A percentile compares a stretch with the other conserved stretches of the same genome.
Evolutionary conservation across 2,329 filamentous ascomycete genomes (phyloP).

Genomic region (Teratosphaeria pseudoeucalypti): DNA sequence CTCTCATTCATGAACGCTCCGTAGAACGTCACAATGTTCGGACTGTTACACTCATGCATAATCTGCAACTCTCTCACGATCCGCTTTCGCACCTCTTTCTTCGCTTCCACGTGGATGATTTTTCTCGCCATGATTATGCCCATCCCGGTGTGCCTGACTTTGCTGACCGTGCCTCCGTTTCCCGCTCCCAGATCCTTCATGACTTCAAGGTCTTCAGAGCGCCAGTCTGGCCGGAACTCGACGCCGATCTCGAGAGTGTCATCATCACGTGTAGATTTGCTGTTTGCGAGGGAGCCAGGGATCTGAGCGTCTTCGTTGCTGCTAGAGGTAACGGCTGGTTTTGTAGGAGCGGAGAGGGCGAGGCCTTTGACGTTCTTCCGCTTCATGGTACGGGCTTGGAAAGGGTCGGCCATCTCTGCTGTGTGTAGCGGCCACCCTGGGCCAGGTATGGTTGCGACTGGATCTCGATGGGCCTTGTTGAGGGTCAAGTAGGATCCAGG

Average conservation of each 20-base stretch:
- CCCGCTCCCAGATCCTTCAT: conserved; percentile 91
- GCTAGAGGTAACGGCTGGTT: conserved; percentile 59
- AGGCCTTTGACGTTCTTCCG: conserved; percentile 98
- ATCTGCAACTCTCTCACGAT: conserved; percentile 96
- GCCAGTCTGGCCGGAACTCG: conserved; percentile 87
- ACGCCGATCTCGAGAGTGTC: conserved; percentile 89
- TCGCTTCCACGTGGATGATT: conserved; percentile 97
- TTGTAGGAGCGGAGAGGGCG: conserved; percentile 68
- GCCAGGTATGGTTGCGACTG: background rate
- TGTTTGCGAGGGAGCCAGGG: conserved; percentile 48
- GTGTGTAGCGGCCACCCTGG: background rate
- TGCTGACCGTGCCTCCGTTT: conserved; percentile 96
- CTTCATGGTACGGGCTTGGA: conserved; percentile 75
- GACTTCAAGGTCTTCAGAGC: conserved; percentile 83
- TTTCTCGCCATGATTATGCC: conserved; percentile 97
- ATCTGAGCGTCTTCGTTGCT: conserved; percentile 60
- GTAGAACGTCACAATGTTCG: conserved; percentile 96
- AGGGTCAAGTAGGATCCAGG: background rate
- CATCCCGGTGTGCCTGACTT: conserved; percentile 88
- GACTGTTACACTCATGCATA: conserved; percentile 94
- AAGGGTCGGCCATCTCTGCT: conserved; percentile 42
- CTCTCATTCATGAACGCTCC: conserved; percentile 94
- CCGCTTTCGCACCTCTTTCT: conserved; percentile 91
- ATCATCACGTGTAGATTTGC: conserved; percentile 49
- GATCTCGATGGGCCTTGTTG: background rate